Evolutionary conservation across 805 yeast genomes (phyloP), one percentile per base, ranked within the genome.

Genomic region (Ogataea ganodermae): DNA sequence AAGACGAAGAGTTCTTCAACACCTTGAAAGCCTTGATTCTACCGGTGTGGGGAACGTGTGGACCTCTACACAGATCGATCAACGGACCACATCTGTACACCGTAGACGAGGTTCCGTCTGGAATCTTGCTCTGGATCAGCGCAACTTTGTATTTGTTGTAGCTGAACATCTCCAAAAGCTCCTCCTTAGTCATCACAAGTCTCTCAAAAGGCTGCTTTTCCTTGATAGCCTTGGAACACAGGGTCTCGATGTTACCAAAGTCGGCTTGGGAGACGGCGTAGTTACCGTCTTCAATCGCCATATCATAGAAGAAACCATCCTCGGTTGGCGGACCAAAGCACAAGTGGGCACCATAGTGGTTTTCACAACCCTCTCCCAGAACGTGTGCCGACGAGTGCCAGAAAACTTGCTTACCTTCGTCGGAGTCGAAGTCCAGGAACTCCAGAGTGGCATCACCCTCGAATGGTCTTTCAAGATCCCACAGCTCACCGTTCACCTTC

Each of bases 351-450:
- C 97, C 98, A 67, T 85, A 76, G 69, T 89, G 94, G 69, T 97
- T 86, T 74, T 94, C 99, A 75, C 96, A 87, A 41, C 97, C 92
- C 75, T 94, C 99, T 72, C 99, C 99, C 60, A 94, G 75, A 46
- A 94, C 92, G 72, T 94, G 99, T 44, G 99, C 99, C 57, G 96
- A 86, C 2, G 99, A 94, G 70, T 94, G 99, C 99, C 99, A 94
- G 73, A 94, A 94, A 28, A 92, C 98, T 56, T 83, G 82, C 67
- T 85, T 89, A 70, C 98, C 99, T 63, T 91, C 97, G n/a, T 87
- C 87, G 51, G 89, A 77, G 32, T 89, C 96, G 62, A 94, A 94
- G 66, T 91, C 97, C 65, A 89, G 80, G 62, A 90, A 84, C 67
- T 89, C 94, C 53, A 94, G 74, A 21, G 72, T 67, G 50, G 79